Percentiles rank a stretch among this genome's conserved stretches.
These are phyloP conservation scores for Kurtzmaniella fragi DNA, from an alignment of 805 yeast species.

Conservation along the genomic window DNA sequence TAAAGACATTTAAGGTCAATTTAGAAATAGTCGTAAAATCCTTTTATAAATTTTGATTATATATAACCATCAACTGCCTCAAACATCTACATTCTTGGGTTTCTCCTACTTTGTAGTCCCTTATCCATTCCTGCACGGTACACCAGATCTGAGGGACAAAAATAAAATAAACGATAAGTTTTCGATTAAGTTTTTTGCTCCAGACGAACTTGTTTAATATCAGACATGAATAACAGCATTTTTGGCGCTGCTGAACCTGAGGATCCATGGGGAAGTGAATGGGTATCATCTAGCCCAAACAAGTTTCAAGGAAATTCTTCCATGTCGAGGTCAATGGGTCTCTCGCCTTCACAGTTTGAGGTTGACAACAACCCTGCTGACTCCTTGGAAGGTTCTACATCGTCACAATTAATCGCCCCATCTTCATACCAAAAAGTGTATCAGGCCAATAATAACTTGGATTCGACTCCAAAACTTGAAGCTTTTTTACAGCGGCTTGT, in stretches of 20 bases:
- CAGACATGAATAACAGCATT: constrained; percentile 8
- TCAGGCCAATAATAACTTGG: constrained; percentile 10
- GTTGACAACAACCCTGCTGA: constrained; percentile 6
- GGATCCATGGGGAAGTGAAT: constrained; percentile 39
- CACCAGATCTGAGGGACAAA: not conserved
- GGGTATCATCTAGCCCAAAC: constrained; percentile 15
- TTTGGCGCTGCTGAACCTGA: constrained; percentile 11
- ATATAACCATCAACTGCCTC: too few species aligned
- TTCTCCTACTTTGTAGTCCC: too few species aligned
- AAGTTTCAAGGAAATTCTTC: too few species aligned
- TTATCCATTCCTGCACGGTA: not conserved
- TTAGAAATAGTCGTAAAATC: too few species aligned
- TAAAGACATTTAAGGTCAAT: too few species aligned
- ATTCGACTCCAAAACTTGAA: constrained; percentile 20
- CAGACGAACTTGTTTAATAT: not conserved
- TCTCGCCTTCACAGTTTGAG: too few species aligned
- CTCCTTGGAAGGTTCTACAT: constrained; percentile 1
- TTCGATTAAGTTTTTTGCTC: not conserved
- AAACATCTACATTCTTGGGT: too few species aligned
- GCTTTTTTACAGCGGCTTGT: constrained; percentile 2
- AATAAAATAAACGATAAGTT: not conserved
- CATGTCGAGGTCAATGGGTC: too few species aligned
- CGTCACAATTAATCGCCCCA: constrained; percentile 14
- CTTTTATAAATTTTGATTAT: too few species aligned
- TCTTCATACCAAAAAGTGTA: constrained; percentile 22